These are phyloP conservation scores for Petunia secreta DNA, from an alignment of 257 asterid species.

Conservation along the genomic window DNA sequence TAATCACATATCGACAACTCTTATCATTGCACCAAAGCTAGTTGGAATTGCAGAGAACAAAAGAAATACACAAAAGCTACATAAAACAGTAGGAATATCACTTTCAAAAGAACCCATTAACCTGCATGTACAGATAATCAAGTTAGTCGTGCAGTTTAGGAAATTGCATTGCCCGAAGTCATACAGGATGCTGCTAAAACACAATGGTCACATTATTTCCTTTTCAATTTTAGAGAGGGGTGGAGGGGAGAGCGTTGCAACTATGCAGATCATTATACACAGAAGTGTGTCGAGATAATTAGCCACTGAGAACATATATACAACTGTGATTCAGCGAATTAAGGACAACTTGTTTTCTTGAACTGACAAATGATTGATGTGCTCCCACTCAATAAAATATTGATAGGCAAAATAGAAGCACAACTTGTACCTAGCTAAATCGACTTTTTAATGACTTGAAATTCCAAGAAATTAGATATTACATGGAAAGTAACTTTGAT, in stretches of 20 bases:
- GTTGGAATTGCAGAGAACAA: background rate
- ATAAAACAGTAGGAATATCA: too few species aligned
- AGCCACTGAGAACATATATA: background rate
- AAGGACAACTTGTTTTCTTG: background rate
- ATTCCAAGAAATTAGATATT: constrained; percentile 37
- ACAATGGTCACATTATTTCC: background rate
- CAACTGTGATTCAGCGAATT: background rate
- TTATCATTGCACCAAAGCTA: too few species aligned
- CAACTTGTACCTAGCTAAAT: constrained; percentile 38
- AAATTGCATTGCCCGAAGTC: too few species aligned
- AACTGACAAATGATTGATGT: constrained; percentile 30
- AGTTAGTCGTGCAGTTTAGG: too few species aligned
- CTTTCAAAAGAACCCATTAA: too few species aligned
- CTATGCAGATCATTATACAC: background rate
- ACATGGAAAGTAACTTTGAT: constrained; percentile 36
- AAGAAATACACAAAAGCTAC: background rate
- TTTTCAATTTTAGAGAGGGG: background rate
- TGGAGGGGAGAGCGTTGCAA: background rate
- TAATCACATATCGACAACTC: background rate
- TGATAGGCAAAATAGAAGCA: constrained; percentile 47
- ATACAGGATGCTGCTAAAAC: background rate
- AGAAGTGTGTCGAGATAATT: background rate
- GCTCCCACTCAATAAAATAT: constrained; percentile 43
- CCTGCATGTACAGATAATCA: too few species aligned
- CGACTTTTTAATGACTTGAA: constrained; percentile 28